Conservation (phyloP, 768 basidiomycete species). For the Fistulinella prunicolor region DNA sequence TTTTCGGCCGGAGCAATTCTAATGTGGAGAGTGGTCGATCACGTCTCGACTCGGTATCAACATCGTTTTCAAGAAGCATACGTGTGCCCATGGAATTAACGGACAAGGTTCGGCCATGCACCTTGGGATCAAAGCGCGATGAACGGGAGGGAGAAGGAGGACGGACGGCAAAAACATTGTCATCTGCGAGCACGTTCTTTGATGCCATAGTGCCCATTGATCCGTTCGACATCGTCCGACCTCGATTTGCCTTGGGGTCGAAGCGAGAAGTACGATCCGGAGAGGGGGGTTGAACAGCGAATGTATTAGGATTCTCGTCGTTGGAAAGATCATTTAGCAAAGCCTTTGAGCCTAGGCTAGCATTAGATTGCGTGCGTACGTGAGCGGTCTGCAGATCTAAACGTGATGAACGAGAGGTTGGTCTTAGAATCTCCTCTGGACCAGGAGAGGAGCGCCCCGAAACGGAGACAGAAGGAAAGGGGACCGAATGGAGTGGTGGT, state of each 20-base stretch:
- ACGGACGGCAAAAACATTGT: slow-evolving; percentile 69
- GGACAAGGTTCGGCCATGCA: slow-evolving; percentile 59
- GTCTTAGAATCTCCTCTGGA: slow-evolving; percentile 37
- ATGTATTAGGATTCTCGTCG: slow-evolving; percentile 32
- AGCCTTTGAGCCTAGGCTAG: slow-evolving; percentile 49
- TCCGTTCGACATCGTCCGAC: slow-evolving; percentile 44
- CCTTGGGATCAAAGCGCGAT: slow-evolving; percentile 82
- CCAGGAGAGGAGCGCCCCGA: slow-evolving; percentile 46
- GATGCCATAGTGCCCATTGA: slow-evolving; percentile 42
- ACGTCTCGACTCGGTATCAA: slow-evolving; percentile 31
- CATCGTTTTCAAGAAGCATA: slow-evolving; percentile 57
- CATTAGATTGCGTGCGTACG: slow-evolving; percentile 48
- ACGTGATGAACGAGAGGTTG: slow-evolving; percentile 34
- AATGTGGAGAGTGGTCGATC: slow-evolving; percentile 68
- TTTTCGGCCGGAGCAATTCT: slow-evolving; percentile 82
- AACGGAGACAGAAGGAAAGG: slow-evolving; percentile 59
- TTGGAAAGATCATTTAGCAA: slow-evolving; percentile 40
- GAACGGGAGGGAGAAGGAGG: slow-evolving; percentile 58
- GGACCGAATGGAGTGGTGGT: slow-evolving; percentile 49
- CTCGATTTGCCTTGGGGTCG: slow-evolving; percentile 39
- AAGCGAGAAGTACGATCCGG: slow-evolving; percentile 42
- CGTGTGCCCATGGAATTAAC: slow-evolving; percentile 66
- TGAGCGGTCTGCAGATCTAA: slow-evolving; percentile 34
- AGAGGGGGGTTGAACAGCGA: slow-evolving; percentile 35
- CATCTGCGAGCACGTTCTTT: slow-evolving; percentile 35